Base-by-base conservation (phyloP, 2,329 filamentous ascomycete genomes). In the Aspergillus uvarum region DNA sequence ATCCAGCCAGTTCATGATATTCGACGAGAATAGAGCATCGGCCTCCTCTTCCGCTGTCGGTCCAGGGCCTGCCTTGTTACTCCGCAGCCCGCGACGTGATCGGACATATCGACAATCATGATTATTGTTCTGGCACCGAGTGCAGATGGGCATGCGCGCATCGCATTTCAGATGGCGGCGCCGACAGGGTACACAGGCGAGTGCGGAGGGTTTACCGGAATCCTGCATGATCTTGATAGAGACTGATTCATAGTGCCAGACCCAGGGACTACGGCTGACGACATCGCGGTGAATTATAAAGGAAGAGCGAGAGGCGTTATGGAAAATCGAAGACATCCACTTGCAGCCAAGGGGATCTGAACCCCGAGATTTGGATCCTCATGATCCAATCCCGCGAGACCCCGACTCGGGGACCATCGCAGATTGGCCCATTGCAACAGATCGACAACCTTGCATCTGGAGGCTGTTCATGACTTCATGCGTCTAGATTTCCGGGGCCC, bases 51-150 rank as follows among this genome's bases (percentile, higher is more conserved):
- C 38, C 38, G n/a, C 16, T 16, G 38, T 19, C 38, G 38, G 38
- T 19, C 16, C 14, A 44, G 14, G 14, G 14, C 38, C 38, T 14
- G 16, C 14, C 38, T 44, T 44, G 7, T 44, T 44, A 44, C 38
- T 63, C 14, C 67, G 64, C 29, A 67, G 22, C 5, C 80, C 80
- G 61, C 80, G 74, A 55, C 78, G 71, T 10, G 80, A 82, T 59
- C 80, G 79, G 21, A 80, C 74, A 64, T 81, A 82, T 58, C 75
- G 77, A 59, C 80, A 82, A 38, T 78, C 72, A 51, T 77, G 78
- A 48, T 74, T 72, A 54, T 79, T 75, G 21, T 70, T 67, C 42
- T 68, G 66, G 65, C 79, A 81, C 26, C 79, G 76, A 60, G 68
- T 70, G 59, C 79, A 81, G 16, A 69, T 68, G 12, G 79, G 79